Base-by-base conservation (phyloP, 164 flowering plant species). In the Piper betle region DNA sequence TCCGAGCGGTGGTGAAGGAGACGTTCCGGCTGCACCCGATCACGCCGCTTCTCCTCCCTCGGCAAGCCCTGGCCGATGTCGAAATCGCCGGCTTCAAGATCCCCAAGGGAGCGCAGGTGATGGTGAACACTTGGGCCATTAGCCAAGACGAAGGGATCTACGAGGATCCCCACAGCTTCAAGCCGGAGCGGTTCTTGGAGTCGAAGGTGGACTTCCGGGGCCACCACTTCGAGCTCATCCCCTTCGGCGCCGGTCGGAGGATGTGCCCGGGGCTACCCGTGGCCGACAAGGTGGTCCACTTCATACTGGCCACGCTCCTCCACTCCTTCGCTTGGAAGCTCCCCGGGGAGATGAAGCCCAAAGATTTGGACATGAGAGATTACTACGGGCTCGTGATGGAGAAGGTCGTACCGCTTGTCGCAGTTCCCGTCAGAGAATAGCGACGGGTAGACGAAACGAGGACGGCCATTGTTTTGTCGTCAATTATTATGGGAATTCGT, bases 11-110 rank as follows among this genome's bases (percentile, higher is more conserved):
- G n/a, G n/a, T n/a, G n/a, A n/a, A n/a, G n/a, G n/a, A n/a, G n/a
- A n/a, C n/a, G n/a, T n/a, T n/a, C n/a, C n/a, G n/a, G 5, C 37
- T 83, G 17, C 86, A 85, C 57, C 86, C 91, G n/a, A 79, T 82
- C 1, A 65, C 79, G 39, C 87, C 91, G n/a, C 68, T 85, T 10
- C 69, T 85, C 10, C 69, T 83, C 6, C 91, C 87, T 3, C 63
- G 82, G 33, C 73, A 48, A 43, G 82, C 87, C 4, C 63, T 68
- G 33, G 52, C 71, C 4, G 77, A 78, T n/a, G n/a, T n/a, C n/a
- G n/a, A n/a, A n/a, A n/a, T n/a, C n/a, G n/a, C n/a, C n/a, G n/a
- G n/a, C n/a, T 80, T 77, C 62, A 12, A 70, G 38, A 75, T 83
- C 48, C 86, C 86, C 6, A 52, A 76, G 58, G 59, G 74, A 48